phyloP scores from a whole-genome alignment of 495 filamentous ascomycete genomes.

The Venustampulla echinocandica region DNA sequence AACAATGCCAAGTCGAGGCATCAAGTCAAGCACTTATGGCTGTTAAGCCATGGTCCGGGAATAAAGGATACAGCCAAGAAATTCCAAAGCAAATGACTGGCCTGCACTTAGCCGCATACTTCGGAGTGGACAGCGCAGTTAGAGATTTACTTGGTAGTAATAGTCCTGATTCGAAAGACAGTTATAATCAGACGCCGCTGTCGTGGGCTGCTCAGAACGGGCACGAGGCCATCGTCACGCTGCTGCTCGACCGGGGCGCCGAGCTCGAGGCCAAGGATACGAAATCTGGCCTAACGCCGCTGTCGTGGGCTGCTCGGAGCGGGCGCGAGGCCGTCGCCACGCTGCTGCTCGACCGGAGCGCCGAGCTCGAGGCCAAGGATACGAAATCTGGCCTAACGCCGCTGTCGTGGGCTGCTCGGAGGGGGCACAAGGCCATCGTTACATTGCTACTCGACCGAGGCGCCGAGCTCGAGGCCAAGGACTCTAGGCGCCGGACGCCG shows the following conservation, averaged over 20 bases:
- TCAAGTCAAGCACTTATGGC: conserved; percentile 11
- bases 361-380: neutral
- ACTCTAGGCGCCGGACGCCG: neutral
- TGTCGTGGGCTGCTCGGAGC: conserved; percentile 20
- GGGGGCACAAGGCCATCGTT: conserved; percentile 29
- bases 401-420: conserved; percentile 25
- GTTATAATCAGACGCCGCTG: conserved; percentile 1
- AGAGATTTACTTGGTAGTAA: neutral
- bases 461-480: neutral
- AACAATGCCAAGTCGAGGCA: conserved; percentile 14
- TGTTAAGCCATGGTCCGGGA: too few relatives aligned
- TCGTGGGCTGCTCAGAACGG: neutral
- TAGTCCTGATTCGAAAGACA: neutral
- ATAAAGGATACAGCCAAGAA: too few relatives aligned
- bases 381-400: neutral
- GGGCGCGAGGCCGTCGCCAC: conserved; percentile 3
- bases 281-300: conserved; percentile 22
- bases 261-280: neutral
- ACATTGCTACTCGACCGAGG: conserved; percentile 11
- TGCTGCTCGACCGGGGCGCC: neutral
- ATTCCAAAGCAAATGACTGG: conserved; percentile 13
- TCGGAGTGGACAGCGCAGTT: conserved; percentile 10
- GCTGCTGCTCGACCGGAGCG: conserved; percentile 2
- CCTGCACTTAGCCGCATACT: conserved; percentile 22
- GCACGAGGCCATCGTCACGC: neutral